Conservation (phyloP, 257 asterid genomes). For the Rubia yunnanensis region DNA sequence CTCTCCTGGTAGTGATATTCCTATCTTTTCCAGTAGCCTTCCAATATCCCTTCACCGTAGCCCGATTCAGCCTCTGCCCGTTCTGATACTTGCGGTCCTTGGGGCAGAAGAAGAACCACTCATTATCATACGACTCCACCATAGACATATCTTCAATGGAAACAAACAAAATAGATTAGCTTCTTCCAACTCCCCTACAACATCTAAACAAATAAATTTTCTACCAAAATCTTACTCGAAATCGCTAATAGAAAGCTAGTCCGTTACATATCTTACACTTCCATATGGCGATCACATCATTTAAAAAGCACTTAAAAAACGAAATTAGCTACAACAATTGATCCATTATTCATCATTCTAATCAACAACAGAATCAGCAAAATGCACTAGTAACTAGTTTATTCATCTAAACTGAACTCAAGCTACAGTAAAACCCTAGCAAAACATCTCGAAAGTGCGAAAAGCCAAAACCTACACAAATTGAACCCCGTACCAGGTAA, state of each 20-base stretch:
- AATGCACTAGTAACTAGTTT: too few species aligned
- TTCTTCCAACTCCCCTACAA: neutral
- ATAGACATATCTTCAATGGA: constrained; percentile 68
- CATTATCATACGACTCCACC: constrained; percentile 66
- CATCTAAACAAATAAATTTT: neutral
- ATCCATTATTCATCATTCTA: neutral
- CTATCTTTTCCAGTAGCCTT: constrained; percentile 98
- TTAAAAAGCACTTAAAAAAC: too few species aligned
- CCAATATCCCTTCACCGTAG: constrained; percentile 89
- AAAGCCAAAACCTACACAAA: neutral
- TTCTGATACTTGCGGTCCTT: constrained; percentile 95
- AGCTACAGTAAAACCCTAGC: neutral
- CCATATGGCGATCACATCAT: neutral
- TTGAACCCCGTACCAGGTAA: constrained; percentile 42
- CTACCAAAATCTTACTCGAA: neutral
- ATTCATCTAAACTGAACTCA: neutral
- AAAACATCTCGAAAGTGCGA: neutral
- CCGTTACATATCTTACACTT: neutral
- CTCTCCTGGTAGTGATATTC: constrained; percentile 57
- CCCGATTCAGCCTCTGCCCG: constrained; percentile 85
- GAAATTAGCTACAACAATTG: neutral
- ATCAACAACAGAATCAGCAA: neutral
- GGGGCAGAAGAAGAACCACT: constrained; percentile 99
- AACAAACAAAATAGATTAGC: neutral
- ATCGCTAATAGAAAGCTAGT: neutral